Conservation (phyloP, 768 basidiomycete genomes). For the Termitomyces sp. region DNA sequence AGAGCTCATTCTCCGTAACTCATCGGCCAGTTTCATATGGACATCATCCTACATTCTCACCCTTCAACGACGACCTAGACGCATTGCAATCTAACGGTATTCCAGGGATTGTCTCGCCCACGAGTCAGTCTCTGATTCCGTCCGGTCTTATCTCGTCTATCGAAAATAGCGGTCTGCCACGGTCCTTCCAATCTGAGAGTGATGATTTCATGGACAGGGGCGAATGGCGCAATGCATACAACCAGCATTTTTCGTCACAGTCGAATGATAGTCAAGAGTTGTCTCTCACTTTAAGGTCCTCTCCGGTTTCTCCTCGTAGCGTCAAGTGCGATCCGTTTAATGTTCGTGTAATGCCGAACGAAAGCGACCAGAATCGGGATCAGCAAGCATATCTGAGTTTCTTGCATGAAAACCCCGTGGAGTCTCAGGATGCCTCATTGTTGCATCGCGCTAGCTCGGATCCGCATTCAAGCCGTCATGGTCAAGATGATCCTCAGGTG, state of each 20-base stretch:
- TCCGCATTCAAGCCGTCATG: constrained; percentile 17
- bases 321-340: constrained; percentile 45
- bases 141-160: constrained; percentile 52
- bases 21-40: constrained; percentile 11
- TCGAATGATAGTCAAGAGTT: constrained; percentile 10
- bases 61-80: constrained; percentile 50
- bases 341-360: constrained; percentile 27
- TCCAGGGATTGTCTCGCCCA: constrained; percentile 30
- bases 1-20: constrained; percentile 28
- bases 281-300: constrained; percentile 26
- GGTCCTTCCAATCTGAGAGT: constrained; percentile 48
- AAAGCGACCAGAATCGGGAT: constrained; percentile 14
- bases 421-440: constrained; percentile 25
- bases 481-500: constrained; percentile 7
- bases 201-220: constrained; percentile 43
- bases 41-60: constrained; percentile 36
- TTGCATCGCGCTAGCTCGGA: constrained; percentile 31
- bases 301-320: constrained; percentile 17
- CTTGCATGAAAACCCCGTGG: constrained; percentile 20
- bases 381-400: constrained; percentile 4
- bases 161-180: constrained; percentile 33
- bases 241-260: constrained; percentile 5
- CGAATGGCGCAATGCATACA: constrained; percentile 38
- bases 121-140: constrained; percentile 49
- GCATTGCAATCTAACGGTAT: constrained; percentile 13